Base-by-base conservation (phyloP, 1,284 basidiomycete genomes). In the Hymenochaete sp. region DNA sequence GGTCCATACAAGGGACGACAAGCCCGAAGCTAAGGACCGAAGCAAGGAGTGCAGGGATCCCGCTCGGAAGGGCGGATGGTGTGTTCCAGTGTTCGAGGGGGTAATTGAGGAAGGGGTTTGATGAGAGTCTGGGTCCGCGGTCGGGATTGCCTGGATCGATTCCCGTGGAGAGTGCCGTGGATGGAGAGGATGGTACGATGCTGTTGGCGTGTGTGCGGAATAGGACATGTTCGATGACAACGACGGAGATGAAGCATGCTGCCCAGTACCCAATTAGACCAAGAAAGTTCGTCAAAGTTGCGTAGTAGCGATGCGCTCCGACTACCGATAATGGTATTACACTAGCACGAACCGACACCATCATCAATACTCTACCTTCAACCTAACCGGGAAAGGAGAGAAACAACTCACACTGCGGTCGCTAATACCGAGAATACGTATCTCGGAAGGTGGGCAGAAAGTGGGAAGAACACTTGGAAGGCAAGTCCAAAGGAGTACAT, bases 401-500 rank as follows among this genome's bases (percentile, higher is more conserved):
- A 31, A 10, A 24, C 13, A 7, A 70, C 79, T 52, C 53, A 84
- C 83, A 96, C 79, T 1, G 81, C 89, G 0, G 81, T 85, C 1
- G 82, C 81, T 33, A 92, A 59, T 14, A 95, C 58, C 0, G 92
- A 88, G 61, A 95, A 89, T 37, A 91, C 68, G 60, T 92, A 95
- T 57, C 93, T 72, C 0, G 93, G 93, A 10, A 96, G 76, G 26
- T 60, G 55, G 10, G 71, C 66, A 14, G 80, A 61, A n/a, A 63
- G 72, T 0, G 91, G 90, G 13, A 89, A 62, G 54, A 84, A 75
- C 4, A 89, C 73, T 59, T 93, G 89, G 49, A 90, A 72, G 55
- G 78, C 84, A 48, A 93, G 70, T n/a, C 84, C 80, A 49, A 88
- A 77, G 37, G 82, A 86, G 62, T 95, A 93, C 54, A 91, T 79